phyloP scores from a whole-genome alignment of 768 basidiomycete species.

The Suillus tomentosus region DNA sequence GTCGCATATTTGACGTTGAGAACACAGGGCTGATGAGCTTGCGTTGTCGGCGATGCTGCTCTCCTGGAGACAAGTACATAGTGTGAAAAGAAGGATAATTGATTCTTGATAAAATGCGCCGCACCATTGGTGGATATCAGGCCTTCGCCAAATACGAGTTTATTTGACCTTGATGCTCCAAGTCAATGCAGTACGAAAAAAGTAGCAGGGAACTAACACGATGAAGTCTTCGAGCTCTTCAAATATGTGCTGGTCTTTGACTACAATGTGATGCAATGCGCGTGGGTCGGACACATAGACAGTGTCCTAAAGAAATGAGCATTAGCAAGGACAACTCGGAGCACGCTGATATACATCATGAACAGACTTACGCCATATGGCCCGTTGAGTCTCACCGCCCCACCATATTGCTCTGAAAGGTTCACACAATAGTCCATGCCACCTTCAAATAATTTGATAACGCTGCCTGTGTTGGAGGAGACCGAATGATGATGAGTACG shows the following conservation, averaged over 20 bases:
- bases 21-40: constrained; percentile 49
- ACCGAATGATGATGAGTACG: too few species aligned
- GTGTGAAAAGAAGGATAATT: constrained; percentile 6
- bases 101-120: neutral
- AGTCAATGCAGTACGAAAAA: neutral
- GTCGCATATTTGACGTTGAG: constrained; percentile 41
- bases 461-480: too few species aligned
- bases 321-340: constrained; percentile 1
- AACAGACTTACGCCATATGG: constrained; percentile 44
- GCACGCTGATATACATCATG: neutral
- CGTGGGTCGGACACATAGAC: constrained; percentile 50
- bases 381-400: constrained; percentile 46
- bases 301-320: constrained; percentile 32
- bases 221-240: constrained; percentile 49
- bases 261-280: constrained; percentile 48
- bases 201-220: constrained; percentile 35
- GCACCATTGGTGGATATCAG: neutral
- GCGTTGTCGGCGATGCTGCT: constrained; percentile 43
- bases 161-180: constrained; percentile 1
- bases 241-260: constrained; percentile 51
- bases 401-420: constrained; percentile 36
- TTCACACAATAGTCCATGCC: constrained; percentile 40
- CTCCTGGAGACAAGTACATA: constrained; percentile 28
- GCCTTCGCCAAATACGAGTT: neutral
- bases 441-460: too few species aligned